Base-by-base conservation (phyloP, 2,329 filamentous ascomycete species). In the Acephala macrosclerotiorum region DNA sequence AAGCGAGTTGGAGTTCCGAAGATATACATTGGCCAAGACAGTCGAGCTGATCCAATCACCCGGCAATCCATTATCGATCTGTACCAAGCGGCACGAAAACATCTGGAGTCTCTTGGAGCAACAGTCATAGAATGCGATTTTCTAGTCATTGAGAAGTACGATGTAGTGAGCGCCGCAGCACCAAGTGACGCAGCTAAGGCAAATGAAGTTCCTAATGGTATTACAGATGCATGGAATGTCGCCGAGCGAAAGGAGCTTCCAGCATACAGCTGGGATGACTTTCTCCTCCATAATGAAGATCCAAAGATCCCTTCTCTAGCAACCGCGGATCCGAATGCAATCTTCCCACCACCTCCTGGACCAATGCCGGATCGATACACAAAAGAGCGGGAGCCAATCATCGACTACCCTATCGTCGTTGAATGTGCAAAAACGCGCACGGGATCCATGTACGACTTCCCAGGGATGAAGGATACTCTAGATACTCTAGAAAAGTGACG, bases 401-500 rank as follows among this genome's bases (percentile, higher is more conserved):
- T 20, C 42, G 38, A 42, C 38, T 36, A 33, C 35, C 25, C 22
- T 26, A 25, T 12, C 18, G 6, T 35, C 7, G n/a, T 56, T 14
- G 25, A 56, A 25, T 26, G 25, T 12, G 53, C 33, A 4, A 26
- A 25, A 11, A 18, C 26, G 11, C 7, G 53, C 9, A 11, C 4
- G 8, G 53, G 26, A 9, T 33, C 53, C 18, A n/a, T 56, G 18
- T 29, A 56, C 26, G 53, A 56, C 2, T 18, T 35, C 8, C 74
- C 79, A 0, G 79, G 80, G 0, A 74, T 86, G n/a, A 70, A 72
- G 7, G 68, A 77, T 25, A 83, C 82, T 0, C 69, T 87, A 0
- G 71, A 76, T 22, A 79, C 79, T n/a, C 77, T 87, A 0, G 84
- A 87, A 74, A 76, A 74, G 0, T 79, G 81, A 66, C 80, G 84